Evolutionary conservation across 768 basidiomycete genomes (phyloP).

Genomic region (Lactarius tabidus): DNA sequence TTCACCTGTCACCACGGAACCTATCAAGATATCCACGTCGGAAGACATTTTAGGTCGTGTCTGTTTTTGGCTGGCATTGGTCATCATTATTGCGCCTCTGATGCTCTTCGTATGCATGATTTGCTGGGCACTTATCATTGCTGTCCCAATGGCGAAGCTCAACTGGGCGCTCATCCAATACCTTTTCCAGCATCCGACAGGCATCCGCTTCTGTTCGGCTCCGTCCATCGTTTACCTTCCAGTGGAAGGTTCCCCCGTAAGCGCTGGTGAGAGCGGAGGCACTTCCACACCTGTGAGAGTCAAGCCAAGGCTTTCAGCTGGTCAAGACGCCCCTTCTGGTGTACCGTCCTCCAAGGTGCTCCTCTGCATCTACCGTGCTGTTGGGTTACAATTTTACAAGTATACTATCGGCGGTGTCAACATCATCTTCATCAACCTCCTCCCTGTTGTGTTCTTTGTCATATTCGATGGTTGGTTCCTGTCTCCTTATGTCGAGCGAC

Average conservation of each 20-base stretch:
- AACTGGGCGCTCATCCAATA: conserved; percentile 91
- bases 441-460: conserved; percentile 92
- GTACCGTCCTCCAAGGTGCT: conserved; percentile 83
- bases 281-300: conserved; percentile 50
- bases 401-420: conserved; percentile 99
- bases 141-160: conserved; percentile 97
- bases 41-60: conserved; percentile 61
- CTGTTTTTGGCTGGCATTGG: conserved; percentile 79
- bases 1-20: conserved; percentile 31
- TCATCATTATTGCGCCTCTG: conserved; percentile 78
- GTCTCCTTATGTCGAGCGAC: conserved; percentile 62
- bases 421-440: conserved; percentile 93
- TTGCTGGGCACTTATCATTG: conserved; percentile 94
- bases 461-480: conserved; percentile 91
- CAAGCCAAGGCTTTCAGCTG: conserved; percentile 73
- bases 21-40: conserved; percentile 25
- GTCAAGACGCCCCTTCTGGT: conserved; percentile 84
- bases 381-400: conserved; percentile 93
- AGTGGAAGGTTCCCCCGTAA: conserved; percentile 30
- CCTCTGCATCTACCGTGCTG: conserved; percentile 90
- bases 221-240: conserved; percentile 65
- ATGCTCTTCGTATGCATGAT: conserved; percentile 83
- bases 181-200: conserved; percentile 72
- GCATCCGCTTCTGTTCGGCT: conserved; percentile 90
- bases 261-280: conserved; percentile 29